These are phyloP conservation scores for Stylosanthes scabra DNA, from an alignment of 331 rosid genomes.

Conservation along the genomic window DNA sequence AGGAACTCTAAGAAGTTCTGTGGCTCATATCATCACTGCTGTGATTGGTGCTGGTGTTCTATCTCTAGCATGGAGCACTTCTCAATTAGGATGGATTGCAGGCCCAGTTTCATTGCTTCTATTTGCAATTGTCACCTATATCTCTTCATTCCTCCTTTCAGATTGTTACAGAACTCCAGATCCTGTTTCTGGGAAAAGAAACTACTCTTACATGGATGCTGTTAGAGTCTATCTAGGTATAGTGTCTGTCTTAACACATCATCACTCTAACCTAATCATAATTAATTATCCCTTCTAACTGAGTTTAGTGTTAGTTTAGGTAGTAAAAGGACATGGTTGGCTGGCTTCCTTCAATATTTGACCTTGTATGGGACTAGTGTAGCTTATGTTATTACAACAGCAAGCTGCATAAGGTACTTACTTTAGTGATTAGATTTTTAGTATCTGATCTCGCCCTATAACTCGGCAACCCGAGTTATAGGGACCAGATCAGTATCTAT, in stretches of 20 bases:
- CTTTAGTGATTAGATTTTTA: no score
- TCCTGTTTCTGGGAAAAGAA: constrained; percentile 55
- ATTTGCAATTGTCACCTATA: constrained; percentile 50
- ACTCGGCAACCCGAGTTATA: no score
- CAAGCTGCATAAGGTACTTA: constrained; percentile 60
- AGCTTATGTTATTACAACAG: constrained; percentile 65
- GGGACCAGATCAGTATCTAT: not conserved
- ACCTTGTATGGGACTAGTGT: constrained; percentile 55
- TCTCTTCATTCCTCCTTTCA: constrained; percentile 55
- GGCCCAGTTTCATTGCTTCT: constrained; percentile 52
- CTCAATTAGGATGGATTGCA: constrained; percentile 69
- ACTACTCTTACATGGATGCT: constrained; percentile 54
- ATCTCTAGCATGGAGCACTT: constrained; percentile 64
- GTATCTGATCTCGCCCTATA: no score
- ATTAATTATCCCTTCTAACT: constrained; percentile 28
- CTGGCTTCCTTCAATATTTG: constrained; percentile 55
- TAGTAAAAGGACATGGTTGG: constrained; percentile 50
- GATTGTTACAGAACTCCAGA: constrained; percentile 68
- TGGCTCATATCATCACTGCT: constrained; percentile 72
- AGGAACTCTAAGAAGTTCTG: constrained; percentile 51
- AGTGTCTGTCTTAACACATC: not conserved
- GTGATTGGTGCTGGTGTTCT: constrained; percentile 68
- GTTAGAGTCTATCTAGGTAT: constrained; percentile 59
- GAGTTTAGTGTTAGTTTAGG: constrained; percentile 52
- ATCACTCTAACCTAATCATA: constrained; percentile 4